Base-by-base conservation (phyloP, 2,329 filamentous ascomycete genomes). In the Arthrocladium fulminans region DNA sequence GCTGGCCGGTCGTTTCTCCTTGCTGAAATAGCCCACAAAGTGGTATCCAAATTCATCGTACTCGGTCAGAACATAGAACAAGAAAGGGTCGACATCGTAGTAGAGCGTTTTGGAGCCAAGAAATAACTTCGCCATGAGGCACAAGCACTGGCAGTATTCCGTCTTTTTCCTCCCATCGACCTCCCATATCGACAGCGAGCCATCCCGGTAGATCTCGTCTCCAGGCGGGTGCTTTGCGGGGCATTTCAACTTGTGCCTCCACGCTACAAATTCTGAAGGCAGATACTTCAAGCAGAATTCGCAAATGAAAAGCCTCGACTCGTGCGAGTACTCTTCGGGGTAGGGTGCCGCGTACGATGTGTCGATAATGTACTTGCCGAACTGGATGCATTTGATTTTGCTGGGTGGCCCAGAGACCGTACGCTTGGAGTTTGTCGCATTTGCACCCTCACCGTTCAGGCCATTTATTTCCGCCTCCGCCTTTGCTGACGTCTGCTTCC, bases 251-350 rank as follows among this genome's bases (percentile, higher is more conserved):
- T 97, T 97, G 68, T 98, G 92, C 46, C 92, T 80, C 88, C 90
- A 97, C 12, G 92, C 90, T 23, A 98, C 92, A 60, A 94, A 97
- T 64, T 96, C 90, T 15, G 92, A 97, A 66, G 94, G 95, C 88
- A 98, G 96, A 70, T 98, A 98, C 68, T 97, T 98, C 51, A 98
- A 74, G 64, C 92, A 98, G 66, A 97, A 98, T 66, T 98, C 94
- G 74, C 92, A 98, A 54, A 98, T 97, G 67, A 95, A 97, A n/a
- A 98, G 77, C 30, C 95, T 86, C 24, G 87, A 83, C 63, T 98
- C 97, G 55, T 90, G 82, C 65, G 88, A 97, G 72, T 98, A 98
- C 67, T 98, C 92, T 64, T 96, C 92, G 0, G 92, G 92, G 63
- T 98, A 98, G 10, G 92, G 94, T 32, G 92, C 92, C 24, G 92